Evolutionary conservation across 305 asterid genomes (phyloP), one percentile per base, ranked within the genome.

Genomic region (Caryopteris hybrid): DNA sequence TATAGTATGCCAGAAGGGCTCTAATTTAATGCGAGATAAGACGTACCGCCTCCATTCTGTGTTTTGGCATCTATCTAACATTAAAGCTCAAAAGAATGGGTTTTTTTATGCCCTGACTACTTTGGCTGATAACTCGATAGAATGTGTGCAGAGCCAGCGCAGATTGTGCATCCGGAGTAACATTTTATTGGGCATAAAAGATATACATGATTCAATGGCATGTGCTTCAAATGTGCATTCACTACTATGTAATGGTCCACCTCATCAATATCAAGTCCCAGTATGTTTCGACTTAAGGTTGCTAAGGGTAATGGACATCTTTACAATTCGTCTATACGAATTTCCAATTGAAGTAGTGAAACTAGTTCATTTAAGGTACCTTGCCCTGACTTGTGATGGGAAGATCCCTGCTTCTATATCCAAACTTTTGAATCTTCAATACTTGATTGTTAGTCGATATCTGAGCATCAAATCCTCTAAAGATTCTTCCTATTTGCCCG

Each of bases 231-330:
- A 13, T 10, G 43, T 17, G 13, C 21, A 20, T 29, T 64, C 72
- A 36, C 29, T 72, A 12, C 23, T 57, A 3, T 72, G 17, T 36
- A 5, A 11, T 0, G 66, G 69, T 5, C 34, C 54, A 2, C 63
- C 12, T n/a, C 59, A 55, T 55, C 57, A 13, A 7, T 59, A 71
- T 38, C 60, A 52, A 13, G 27, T 57, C 8, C 53, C 74, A 21
- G 8, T 52, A 8, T 64, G 64, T 54, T 33, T 25, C 5, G 14
- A n/a, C 2, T 69, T 34, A 6, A 60, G 43, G 21, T 42, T 73
- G 27, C 51, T 73, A 0, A 73, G 73, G 41, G 77, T 73, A 23
- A 4, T 73, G 5, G 62, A 65, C 36, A 47, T 52, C 10, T 50
- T 36, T 14, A 36, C 65, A 1, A 21, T 55, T 16, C 7, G 56